Conservation (phyloP, 2,329 filamentous ascomycete genomes). For the Aspergillus sp. region DNA sequence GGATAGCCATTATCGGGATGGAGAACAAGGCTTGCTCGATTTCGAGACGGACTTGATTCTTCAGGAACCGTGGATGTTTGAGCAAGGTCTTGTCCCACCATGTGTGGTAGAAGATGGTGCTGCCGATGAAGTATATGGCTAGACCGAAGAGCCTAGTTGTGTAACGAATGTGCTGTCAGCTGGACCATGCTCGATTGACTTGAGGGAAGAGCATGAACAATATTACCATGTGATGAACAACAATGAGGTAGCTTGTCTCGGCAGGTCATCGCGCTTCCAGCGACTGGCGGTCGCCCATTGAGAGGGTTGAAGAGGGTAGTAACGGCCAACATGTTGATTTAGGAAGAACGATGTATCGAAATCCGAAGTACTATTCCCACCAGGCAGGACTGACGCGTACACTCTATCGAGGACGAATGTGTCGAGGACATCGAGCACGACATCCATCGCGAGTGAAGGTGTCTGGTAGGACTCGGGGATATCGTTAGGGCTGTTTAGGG, state of each 20-base stretch:
- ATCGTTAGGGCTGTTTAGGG: background rate
- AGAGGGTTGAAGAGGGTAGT: conserved; percentile 30
- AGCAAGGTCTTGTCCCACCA: conserved; percentile 88
- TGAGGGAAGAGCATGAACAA: background rate
- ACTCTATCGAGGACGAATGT: conserved; percentile 73
- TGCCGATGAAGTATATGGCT: conserved; percentile 79
- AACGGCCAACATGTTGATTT: conserved; percentile 31
- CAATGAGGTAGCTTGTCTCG: conserved; percentile 30
- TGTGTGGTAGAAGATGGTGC: conserved; percentile 78
- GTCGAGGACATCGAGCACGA: conserved; percentile 79
- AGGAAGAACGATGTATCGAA: conserved; percentile 5
- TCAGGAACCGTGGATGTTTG: conserved; percentile 87
- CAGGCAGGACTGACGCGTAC: conserved; percentile 58
- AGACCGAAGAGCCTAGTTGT: conserved; percentile 74
- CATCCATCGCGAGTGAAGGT: conserved; percentile 69
- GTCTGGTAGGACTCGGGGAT: background rate
- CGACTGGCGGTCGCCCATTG: conserved; percentile 29
- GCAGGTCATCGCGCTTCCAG: conserved; percentile 34
- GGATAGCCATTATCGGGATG: conserved; percentile 77
- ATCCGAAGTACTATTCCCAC: conserved; percentile 3
- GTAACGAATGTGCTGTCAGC: background rate
- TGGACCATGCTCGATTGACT: background rate
- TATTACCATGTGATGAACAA: conserved; percentile 34
- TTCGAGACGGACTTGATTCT: conserved; percentile 84
- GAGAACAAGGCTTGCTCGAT: conserved; percentile 73